Percentiles rank a stretch among this genome's conserved stretches.
phyloP scores from a whole-genome alignment of 2,329 filamentous ascomycete genomes.

The Dactylella cylindrospora region DNA sequence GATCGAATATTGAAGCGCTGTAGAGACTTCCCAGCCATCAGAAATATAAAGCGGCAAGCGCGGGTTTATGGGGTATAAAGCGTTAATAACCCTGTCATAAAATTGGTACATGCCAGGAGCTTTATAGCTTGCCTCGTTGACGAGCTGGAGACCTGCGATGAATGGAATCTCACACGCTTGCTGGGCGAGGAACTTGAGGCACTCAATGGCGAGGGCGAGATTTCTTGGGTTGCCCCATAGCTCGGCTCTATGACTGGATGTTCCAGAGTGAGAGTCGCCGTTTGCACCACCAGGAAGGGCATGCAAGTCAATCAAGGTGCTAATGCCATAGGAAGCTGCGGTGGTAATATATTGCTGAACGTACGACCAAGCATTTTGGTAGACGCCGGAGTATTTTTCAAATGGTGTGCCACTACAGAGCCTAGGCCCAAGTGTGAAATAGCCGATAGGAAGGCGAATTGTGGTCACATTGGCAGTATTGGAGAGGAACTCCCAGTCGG shows the following conservation, averaged over 20 bases:
- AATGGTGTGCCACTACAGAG: conserved; percentile 60
- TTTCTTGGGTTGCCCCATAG: conserved; percentile 57
- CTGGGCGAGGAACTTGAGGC: conserved; percentile 57
- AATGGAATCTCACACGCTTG: conserved; percentile 55
- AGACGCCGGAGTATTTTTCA: conserved; percentile 55
- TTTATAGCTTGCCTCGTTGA: conserved; percentile 60
- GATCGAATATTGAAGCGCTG: conserved; percentile 55
- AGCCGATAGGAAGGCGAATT: conserved; percentile 63
- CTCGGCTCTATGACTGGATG: conserved; percentile 57
- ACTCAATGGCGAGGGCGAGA: conserved; percentile 56
- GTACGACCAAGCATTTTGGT: conserved; percentile 59
- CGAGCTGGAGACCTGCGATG: conserved; percentile 61
- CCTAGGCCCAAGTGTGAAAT: conserved; percentile 59
- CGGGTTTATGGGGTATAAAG: conserved; percentile 56
- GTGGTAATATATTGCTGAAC: conserved; percentile 57
- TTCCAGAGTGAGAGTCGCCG: conserved; percentile 60
- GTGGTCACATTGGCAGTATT: conserved; percentile 60
- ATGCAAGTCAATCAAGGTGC: conserved; percentile 62
- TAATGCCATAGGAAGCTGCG: conserved; percentile 57
- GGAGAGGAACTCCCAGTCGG: conserved; percentile 59
- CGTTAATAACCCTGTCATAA: conserved; percentile 59
- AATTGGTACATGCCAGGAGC: conserved; percentile 60
- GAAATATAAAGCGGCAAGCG: conserved; percentile 61
- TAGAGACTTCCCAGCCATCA: conserved; percentile 60
- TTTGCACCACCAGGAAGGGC: conserved; percentile 63